These are phyloP conservation scores for Viola pubescens DNA, from an alignment of 441 rosid species.

Conservation along the genomic window DNA sequence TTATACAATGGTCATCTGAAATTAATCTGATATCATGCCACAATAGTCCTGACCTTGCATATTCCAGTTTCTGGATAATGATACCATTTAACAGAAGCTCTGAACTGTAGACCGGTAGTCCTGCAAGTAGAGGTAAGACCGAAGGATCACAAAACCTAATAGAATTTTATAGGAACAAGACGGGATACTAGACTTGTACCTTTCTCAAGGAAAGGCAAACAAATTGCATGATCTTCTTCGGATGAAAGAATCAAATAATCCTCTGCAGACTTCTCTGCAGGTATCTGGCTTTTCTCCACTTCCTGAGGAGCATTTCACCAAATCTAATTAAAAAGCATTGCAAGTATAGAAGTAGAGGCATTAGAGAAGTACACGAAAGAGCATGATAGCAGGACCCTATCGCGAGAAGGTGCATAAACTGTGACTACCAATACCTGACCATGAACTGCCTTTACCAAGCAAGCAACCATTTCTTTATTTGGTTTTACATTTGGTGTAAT, in stretches of 20 bases:
- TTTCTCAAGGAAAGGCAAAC: conserved; percentile 53
- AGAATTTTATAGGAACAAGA: not conserved
- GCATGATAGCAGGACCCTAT: not conserved
- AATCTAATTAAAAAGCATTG: not conserved
- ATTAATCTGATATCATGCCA: not conserved
- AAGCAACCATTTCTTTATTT: conserved; percentile 47
- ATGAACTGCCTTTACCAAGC: conserved; percentile 55
- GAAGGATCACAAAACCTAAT: not conserved
- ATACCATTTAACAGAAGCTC: conserved; percentile 81
- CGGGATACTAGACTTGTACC: conserved; percentile 27
- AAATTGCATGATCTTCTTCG: conserved; percentile 55
- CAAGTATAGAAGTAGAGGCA: not conserved
- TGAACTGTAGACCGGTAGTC: conserved; percentile 58
- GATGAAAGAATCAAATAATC: conserved; percentile 67
- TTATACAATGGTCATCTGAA: not conserved
- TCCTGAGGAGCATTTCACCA: conserved; percentile 36
- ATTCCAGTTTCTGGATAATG: conserved; percentile 70
- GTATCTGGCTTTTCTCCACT: conserved; percentile 35
- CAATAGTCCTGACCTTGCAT: conserved; percentile 44
- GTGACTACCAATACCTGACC: conserved; percentile 49
- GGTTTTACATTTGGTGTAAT: conserved; percentile 68
- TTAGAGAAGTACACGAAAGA: not conserved
- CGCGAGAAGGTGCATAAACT: not conserved
- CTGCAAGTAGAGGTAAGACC: conserved; percentile 26
- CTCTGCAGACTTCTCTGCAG: conserved; percentile 32